Evolutionary conservation across 2,329 filamentous ascomycete genomes (phyloP), one percentile per base, ranked within the genome.

Genomic region (Talaromyces atroroseus): DNA sequence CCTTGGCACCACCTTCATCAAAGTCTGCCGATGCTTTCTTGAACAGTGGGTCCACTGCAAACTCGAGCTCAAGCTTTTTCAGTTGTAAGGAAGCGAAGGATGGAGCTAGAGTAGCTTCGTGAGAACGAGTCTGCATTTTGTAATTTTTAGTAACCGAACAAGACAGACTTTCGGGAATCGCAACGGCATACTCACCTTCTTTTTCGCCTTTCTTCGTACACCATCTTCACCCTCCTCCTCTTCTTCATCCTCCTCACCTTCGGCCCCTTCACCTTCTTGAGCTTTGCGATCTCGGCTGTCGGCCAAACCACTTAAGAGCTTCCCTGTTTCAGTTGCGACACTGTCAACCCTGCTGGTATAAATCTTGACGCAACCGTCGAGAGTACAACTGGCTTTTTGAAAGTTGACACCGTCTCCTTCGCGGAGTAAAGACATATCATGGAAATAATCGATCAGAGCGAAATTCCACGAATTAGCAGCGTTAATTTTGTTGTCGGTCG

Each of bases 391-490:
- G 58, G 94, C 94, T 72, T 96, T 96, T 71, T 99, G 94, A 66
- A 99, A 99, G 71, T 99, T 99, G 73, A 99, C 92, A 14, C 92
- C 88, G 62, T 99, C 91, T 29, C 94, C 94, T 68, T 99, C 94
- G 70, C 95, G 95, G 49, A 99, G 79, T 45, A 99, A 78, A 1
- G 91, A 96, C 94, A 99, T 97, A 68, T 99, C 94, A 73, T 99
- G 92, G 68, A 99, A 99, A 75, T 99, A 99, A 73, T 99, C 94
- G 69, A 99, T 99, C 18, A 99, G 82, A n/a, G 94, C 94, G 75
- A 99, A 97, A 73, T 97, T 97, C 94, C 94, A 99, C 29, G 92
- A 96, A 73, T 99, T 99, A 58, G 88, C 85, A 49, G 94, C 92
- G 71, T 97, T 99, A 80, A 99, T 99, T 75, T 94, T 94, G 77